Conservation (phyloP, 306 rosid species). For the Senna tora region DNA sequence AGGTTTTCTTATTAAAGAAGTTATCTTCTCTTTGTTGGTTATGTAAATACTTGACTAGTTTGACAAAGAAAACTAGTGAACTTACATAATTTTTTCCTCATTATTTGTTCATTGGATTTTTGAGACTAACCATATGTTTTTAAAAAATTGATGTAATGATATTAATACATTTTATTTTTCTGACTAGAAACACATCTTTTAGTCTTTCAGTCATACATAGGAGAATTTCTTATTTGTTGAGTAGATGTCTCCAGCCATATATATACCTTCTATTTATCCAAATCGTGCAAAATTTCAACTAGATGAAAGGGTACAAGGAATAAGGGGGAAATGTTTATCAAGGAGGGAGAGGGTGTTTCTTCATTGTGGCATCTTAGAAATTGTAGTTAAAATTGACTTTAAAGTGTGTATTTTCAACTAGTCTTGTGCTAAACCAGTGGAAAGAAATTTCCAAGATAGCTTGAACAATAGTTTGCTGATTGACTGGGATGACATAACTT, state of each 20-base stretch:
- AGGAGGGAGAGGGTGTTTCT: background rate
- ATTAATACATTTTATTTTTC: background rate
- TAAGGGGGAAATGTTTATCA: slow-evolving; percentile 1
- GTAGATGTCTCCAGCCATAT: slow-evolving; percentile 2
- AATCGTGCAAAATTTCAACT: slow-evolving; percentile 13
- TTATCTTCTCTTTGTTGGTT: slow-evolving; percentile 4
- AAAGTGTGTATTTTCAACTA: background rate
- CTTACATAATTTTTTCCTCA: slow-evolving; percentile 21
- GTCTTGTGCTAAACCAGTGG: background rate
- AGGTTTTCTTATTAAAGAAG: slow-evolving; percentile 51
- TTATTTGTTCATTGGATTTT: slow-evolving; percentile 13
- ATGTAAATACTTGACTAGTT: slow-evolving; percentile 25
- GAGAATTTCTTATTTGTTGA: slow-evolving; percentile 11
- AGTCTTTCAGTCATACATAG: background rate
- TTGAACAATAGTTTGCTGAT: no score
- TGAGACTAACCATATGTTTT: background rate
- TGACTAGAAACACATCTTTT: slow-evolving; percentile 26
- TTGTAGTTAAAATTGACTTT: background rate
- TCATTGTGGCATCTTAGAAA: background rate
- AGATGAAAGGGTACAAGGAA: background rate
- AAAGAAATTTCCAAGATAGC: no score
- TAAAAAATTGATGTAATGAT: slow-evolving; percentile 17
- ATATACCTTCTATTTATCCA: slow-evolving; percentile 24
- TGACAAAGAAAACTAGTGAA: slow-evolving; percentile 20
- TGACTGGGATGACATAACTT: no score